Conservation (phyloP, 2,329 filamentous ascomycete species). For the Tricladium varicosporioides region DNA sequence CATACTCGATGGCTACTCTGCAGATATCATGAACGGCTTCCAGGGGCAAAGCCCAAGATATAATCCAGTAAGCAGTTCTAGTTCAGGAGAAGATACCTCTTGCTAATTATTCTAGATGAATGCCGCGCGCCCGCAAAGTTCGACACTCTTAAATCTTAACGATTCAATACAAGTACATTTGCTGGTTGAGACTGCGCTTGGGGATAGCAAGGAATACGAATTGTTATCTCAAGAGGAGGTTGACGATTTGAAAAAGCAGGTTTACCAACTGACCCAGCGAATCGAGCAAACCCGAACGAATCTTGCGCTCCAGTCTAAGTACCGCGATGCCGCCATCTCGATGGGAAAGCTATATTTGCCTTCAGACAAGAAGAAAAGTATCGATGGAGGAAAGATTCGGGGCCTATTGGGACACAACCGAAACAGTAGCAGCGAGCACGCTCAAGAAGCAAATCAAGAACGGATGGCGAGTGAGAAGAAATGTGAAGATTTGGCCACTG, state of each 20-base stretch:
- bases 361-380: conserved; percentile 51
- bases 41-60: conserved; percentile 52
- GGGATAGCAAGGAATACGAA: conserved; percentile 81
- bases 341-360: conserved; percentile 77
- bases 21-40: conserved; percentile 52
- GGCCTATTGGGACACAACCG: conserved; percentile 45
- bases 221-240: conserved; percentile 90
- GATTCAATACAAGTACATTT: conserved; percentile 85
- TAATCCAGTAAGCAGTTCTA: conserved; percentile 49
- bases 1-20: conserved; percentile 58
- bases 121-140: conserved; percentile 51
- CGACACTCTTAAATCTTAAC: conserved; percentile 57
- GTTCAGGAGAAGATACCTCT: not conserved
- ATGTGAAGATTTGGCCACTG: conserved; percentile 80
- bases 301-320: conserved; percentile 86
- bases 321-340: conserved; percentile 87
- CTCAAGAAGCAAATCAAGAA: conserved; percentile 67
- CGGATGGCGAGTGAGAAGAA: conserved; percentile 71
- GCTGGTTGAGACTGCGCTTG: conserved; percentile 87
- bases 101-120: conserved; percentile 43
- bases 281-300: conserved; percentile 81
- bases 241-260: conserved; percentile 86
- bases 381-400: conserved; percentile 48
- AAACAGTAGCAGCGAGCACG: conserved; percentile 38
- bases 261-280: conserved; percentile 67